phyloP scores from a whole-genome alignment of 2,329 filamentous ascomycete species.

The Ceratocystis cacaofunesta region DNA sequence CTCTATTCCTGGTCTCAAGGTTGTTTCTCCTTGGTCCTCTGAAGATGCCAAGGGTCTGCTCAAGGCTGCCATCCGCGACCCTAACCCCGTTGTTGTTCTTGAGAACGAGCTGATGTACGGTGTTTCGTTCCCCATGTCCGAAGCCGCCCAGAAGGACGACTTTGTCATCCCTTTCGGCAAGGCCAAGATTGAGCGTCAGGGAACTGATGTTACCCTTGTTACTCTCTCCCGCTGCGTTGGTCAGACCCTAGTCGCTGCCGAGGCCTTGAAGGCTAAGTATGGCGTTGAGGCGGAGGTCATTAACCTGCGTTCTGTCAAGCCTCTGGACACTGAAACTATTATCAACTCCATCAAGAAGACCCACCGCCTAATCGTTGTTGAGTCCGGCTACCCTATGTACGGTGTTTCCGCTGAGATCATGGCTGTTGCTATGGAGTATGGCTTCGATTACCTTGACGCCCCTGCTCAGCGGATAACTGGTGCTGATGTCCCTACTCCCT shows the following conservation, averaged over 20 bases:
- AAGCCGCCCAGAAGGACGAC: conserved; percentile 87
- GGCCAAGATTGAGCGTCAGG: conserved; percentile 93
- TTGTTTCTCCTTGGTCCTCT: conserved; percentile 87
- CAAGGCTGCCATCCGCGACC: conserved; percentile 95
- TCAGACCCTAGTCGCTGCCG: conserved; percentile 74
- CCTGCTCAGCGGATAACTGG: conserved; percentile 89
- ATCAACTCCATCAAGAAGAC: conserved; percentile 99
- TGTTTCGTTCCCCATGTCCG: conserved; percentile 90
- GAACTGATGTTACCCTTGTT: conserved; percentile 93
- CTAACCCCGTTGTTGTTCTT: conserved; percentile 85
- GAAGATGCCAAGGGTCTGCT: conserved; percentile 97
- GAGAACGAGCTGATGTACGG: conserved; percentile 90
- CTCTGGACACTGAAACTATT: conserved; percentile 86
- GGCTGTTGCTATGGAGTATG: conserved; percentile 91
- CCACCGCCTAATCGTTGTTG: conserved; percentile 73
- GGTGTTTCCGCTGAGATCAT: conserved; percentile 88
- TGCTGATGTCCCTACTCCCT: conserved; percentile 93
- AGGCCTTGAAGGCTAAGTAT: conserved; percentile 89
- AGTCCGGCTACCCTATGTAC: conserved; percentile 92
- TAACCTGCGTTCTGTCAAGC: conserved; percentile 96
- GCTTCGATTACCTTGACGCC: conserved; percentile 91
- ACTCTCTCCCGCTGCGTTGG: conserved; percentile 90
- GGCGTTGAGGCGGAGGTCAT: conserved; percentile 91
- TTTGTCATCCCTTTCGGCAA: conserved; percentile 97
- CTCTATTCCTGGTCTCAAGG: conserved; percentile 93